Evolutionary conservation across 2,329 filamentous ascomycete species (phyloP), one percentile per base, ranked within the genome.

Genomic region (Cladosporium sp.): DNA sequence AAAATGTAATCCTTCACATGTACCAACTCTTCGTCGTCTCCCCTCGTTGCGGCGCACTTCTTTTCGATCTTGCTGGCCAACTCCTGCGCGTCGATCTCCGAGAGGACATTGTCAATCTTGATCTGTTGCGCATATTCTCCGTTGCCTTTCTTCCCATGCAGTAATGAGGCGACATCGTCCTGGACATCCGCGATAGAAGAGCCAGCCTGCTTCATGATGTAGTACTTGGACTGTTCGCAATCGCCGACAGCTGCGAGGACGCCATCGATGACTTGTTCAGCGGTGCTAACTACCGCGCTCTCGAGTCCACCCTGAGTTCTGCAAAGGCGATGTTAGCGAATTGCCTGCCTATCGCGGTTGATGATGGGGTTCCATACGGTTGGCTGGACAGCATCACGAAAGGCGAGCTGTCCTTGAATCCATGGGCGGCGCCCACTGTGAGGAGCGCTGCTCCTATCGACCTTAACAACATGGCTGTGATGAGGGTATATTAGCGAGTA

Each of bases 351-450:
- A 12, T 14, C 51, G 38, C 20, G 52, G 40, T 47, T 34, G 8
- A 8, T 22, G 22, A 36, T 17, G 25, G 54, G 28, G 42, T n/a
- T 38, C 17, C 54, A 12, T 87, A 96, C 92, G 87, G 80, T 63
- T 88, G 83, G 47, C 88, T 93, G 34, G 93, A 97, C 73, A 95
- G 88, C 65, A 97, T 78, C 72, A 96, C 83, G 75, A 96, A 94
- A 17, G 94, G 93, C 57, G 90, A 92, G 2, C 92, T 91, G 75
- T 96, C 88, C 63, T 84, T 86, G 73, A 96, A 94, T 25, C 90
- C 92, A 62, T 85, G 78, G 45, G 82, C 85, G 22, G 64, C 60
- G n/a, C 63, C 65, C 30, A 64, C 63, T 3, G 60, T 58, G 22
- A 70, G 66, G 47, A 69, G 62, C 22, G 64, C 59, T 58, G 65